Percentiles rank a stretch among this genome's conserved stretches.
Evolutionary conservation across 2,329 filamentous ascomycete genomes (phyloP).

Genomic region (Basipetospora sp.): DNA sequence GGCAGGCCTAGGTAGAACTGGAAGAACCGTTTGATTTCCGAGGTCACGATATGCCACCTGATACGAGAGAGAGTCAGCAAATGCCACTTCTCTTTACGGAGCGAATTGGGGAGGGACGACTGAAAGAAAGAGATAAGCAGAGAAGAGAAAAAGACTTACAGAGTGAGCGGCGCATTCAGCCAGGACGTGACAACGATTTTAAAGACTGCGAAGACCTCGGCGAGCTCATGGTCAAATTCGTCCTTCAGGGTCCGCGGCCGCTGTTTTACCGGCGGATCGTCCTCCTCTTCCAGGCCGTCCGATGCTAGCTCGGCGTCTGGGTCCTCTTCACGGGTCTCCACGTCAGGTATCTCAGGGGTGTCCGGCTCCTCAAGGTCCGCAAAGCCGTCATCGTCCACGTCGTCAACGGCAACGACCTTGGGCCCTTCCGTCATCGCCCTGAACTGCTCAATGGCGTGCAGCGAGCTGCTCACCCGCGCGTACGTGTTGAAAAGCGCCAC

Average conservation of each 20-base stretch:
- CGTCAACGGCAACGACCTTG: not conserved
- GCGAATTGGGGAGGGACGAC: not conserved
- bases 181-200: slow-evolving; percentile 57
- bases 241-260: slow-evolving; percentile 34
- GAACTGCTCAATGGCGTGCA: slow-evolving; percentile 64
- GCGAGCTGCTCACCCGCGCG: slow-evolving; percentile 67
- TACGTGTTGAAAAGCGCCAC: slow-evolving; percentile 93
- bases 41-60: slow-evolving; percentile 29
- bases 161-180: slow-evolving; percentile 48
- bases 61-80: slow-evolving; percentile 1
- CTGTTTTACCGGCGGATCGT: slow-evolving; percentile 20
- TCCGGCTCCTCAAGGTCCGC: slow-evolving; percentile 6
- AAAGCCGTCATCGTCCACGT: slow-evolving; percentile 10
- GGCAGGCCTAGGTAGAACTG: slow-evolving; percentile 39
- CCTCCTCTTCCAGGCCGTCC: slow-evolving; percentile 8
- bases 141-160: slow-evolving; percentile 42
- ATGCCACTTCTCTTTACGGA: not conserved
- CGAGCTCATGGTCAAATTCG: slow-evolving; percentile 47
- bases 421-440: slow-evolving; percentile 35
- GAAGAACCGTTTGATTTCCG: slow-evolving; percentile 32
- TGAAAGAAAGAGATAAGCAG: not conserved
- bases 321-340: slow-evolving; percentile 10
- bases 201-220: slow-evolving; percentile 45
- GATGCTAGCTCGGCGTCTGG: slow-evolving; percentile 12
- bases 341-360: slow-evolving; percentile 13